Evolutionary conservation across 2,329 filamentous ascomycete genomes (phyloP).

Genomic region (Colletotrichum eleusines): DNA sequence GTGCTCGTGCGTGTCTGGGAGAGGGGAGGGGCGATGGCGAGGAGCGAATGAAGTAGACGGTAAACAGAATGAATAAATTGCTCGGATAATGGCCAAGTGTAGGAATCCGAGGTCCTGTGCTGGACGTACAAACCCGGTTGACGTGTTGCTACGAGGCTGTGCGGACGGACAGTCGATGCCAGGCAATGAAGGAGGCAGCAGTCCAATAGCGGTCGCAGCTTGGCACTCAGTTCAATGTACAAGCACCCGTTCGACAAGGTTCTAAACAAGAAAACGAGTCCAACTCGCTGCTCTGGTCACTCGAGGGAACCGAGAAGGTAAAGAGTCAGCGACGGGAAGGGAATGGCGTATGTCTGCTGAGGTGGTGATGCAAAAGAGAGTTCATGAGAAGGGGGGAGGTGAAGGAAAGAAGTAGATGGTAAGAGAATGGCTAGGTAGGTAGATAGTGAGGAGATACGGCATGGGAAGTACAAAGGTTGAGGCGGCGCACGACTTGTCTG

Average conservation of each 20-base stretch:
- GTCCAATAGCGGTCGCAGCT: constrained; percentile 16
- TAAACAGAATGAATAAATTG: not conserved
- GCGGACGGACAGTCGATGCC: constrained; percentile 10
- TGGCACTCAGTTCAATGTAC: constrained; percentile 17
- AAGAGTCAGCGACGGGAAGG: constrained; percentile 8
- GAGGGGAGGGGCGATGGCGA: not conserved
- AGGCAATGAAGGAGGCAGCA: not conserved
- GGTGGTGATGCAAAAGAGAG: not conserved
- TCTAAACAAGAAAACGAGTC: not conserved
- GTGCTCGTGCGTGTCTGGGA: constrained; percentile 29
- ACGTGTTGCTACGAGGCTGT: constrained; percentile 25
- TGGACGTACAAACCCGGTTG: constrained; percentile 13
- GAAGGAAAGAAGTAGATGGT: constrained; percentile 4
- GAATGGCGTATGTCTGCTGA: not conserved
- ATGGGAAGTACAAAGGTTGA: constrained; percentile 24
- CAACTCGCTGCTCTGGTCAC: constrained; percentile 11
- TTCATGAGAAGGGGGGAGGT: not conserved
- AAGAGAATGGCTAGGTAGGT: not conserved
- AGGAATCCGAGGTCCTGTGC: constrained; percentile 14
- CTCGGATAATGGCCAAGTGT: constrained; percentile 13
- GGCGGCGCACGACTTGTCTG: constrained; percentile 28
- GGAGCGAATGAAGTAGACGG: constrained; percentile 4
- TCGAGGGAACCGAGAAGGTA: not conserved
- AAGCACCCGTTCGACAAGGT: constrained; percentile 13
- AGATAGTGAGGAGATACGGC: constrained; percentile 24